These are phyloP conservation scores for Escovopsis sp. DNA, from an alignment of 2,329 filamentous ascomycete genomes.

Conservation along the genomic window DNA sequence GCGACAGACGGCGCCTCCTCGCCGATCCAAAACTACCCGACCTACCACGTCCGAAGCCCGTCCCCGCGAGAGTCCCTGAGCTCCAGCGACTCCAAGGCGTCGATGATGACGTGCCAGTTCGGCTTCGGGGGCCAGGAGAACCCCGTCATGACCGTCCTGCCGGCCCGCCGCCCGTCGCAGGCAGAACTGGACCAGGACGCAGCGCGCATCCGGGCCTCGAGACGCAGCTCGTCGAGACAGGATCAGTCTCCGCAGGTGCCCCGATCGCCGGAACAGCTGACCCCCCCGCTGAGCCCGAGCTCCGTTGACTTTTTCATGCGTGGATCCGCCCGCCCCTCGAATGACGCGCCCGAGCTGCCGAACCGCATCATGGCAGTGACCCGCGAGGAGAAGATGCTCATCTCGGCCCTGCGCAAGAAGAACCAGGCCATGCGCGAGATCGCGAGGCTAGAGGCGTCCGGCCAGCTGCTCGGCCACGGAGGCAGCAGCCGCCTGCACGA, in stretches of 20 bases:
- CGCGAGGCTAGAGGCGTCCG: slow-evolving; percentile 9
- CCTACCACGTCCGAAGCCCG: slow-evolving; percentile 10
- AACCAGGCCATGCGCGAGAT: slow-evolving; percentile 36
- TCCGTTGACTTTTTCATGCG: slow-evolving; percentile 33
- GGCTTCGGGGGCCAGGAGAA: slow-evolving; percentile 23
- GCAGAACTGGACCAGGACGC: slow-evolving; percentile 10
- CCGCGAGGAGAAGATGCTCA: slow-evolving; percentile 40
- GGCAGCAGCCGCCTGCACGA: too few species aligned
- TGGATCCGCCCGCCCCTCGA: slow-evolving; percentile 23
- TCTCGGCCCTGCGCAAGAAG: slow-evolving; percentile 40
- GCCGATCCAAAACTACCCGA: slow-evolving; percentile 6
- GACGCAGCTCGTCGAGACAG: slow-evolving; percentile 2
- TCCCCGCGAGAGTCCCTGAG: slow-evolving; percentile 17
- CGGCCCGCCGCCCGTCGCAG: slow-evolving; percentile 12
- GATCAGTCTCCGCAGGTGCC: slow-evolving; percentile 12
- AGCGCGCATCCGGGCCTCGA: slow-evolving; percentile 1
- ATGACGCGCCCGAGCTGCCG: slow-evolving; percentile 15
- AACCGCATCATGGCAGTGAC: slow-evolving; percentile 41
- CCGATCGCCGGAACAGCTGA: slow-evolving; percentile 24
- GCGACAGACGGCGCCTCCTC: slow-evolving; percentile 10
- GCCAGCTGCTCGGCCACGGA: too few species aligned
- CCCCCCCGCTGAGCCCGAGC: slow-evolving; percentile 35
- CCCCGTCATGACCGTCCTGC: slow-evolving; percentile 22
- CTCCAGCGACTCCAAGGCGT: slow-evolving; percentile 24
- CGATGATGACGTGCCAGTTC: slow-evolving; percentile 17